Base-by-base conservation (phyloP, 225 moss, liverwort and hornwort species). In the Marchantia paleacea region DNA sequence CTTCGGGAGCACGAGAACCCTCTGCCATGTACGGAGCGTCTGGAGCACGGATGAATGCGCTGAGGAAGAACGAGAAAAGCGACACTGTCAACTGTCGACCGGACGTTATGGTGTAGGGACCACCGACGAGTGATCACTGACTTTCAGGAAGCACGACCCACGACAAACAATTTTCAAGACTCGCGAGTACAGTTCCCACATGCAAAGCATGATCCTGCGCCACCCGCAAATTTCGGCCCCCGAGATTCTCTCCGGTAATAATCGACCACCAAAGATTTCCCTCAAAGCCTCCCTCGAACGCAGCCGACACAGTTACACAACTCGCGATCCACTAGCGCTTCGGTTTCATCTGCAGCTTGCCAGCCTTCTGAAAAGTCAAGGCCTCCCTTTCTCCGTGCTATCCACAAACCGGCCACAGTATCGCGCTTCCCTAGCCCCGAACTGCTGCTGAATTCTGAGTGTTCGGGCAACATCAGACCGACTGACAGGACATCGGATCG, bases 131-230 rank as follows among this genome's bases (percentile, higher is more conserved):
- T 16, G 55, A 15, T 53, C 26, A 52, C 53, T 13, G 55, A 53
- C 52, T 15, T 55, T 29, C 74, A 25, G 53, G 74, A 74, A 73
- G 26, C 57, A 74, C 74, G 74, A 73, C 25, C 16, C 74, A 74
- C 74, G 74, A 54, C 55, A 26, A 26, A 0, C 52, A 19, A 48
- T 48, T 49, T 48, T 49, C 18, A 47, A 19, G 47, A 70, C 47
- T 47, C 13, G 7, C 16, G 47, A 70, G 69, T 70, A 49, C 48
- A 22, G 7, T 72, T 13, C 26, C 15, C 74, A 74, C 74, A 55
- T 74, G 74, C 54, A 25, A 12, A 53, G 29, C 54, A 26, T 8
- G 73, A 73, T 52, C n/a, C 52, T 28, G 53, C 73, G 73, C 52
- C 52, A 26, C 73, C 52, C 52, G 0, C 26, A 53, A 55, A 15